These are phyloP conservation scores for Apiotrichum laibachii DNA, from an alignment of 1,284 basidiomycete species.

Conservation along the genomic window DNA sequence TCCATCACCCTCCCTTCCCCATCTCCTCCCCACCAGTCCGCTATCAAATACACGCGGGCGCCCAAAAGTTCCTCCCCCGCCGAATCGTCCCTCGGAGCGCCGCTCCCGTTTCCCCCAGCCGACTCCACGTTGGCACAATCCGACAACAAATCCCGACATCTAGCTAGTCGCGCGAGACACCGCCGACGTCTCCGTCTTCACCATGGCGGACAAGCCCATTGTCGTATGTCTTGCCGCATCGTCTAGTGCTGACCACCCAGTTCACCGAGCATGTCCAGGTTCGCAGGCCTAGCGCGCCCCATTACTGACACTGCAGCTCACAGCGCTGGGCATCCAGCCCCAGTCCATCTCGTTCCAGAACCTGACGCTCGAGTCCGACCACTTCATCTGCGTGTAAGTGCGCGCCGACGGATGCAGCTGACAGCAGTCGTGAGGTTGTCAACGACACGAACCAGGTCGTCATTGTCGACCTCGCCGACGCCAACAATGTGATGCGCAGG, in stretches of 20 bases:
- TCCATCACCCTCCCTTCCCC: background rate
- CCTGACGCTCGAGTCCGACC: slow-evolving; percentile 92
- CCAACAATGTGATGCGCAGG: slow-evolving; percentile 92
- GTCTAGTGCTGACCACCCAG: slow-evolving; percentile 24
- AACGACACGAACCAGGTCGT: slow-evolving; percentile 89
- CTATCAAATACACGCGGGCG: background rate
- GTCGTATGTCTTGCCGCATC: slow-evolving; percentile 28
- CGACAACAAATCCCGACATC: background rate
- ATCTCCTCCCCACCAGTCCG: background rate
- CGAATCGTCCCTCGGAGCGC: background rate
- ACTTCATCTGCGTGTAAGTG: slow-evolving; percentile 75
- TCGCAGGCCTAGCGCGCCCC: slow-evolving; percentile 6
- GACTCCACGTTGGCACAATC: background rate
- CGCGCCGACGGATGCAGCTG: slow-evolving; percentile 1
- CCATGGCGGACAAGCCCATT: slow-evolving; percentile 51
- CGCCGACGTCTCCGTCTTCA: slow-evolving; percentile 13
- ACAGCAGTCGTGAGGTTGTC: slow-evolving; percentile 41
- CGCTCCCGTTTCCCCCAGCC: background rate
- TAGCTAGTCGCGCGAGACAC: slow-evolving; percentile 2
- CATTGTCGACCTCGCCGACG: slow-evolving; percentile 92
- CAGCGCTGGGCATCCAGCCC: slow-evolving; percentile 92
- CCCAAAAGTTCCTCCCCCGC: background rate
- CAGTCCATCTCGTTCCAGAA: slow-evolving; percentile 97
- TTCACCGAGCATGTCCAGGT: slow-evolving; percentile 56
- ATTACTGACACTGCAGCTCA: slow-evolving; percentile 63